Evolutionary conservation across 2,329 filamentous ascomycete genomes (phyloP).

Genomic region (Leptosphaerulina australis): DNA sequence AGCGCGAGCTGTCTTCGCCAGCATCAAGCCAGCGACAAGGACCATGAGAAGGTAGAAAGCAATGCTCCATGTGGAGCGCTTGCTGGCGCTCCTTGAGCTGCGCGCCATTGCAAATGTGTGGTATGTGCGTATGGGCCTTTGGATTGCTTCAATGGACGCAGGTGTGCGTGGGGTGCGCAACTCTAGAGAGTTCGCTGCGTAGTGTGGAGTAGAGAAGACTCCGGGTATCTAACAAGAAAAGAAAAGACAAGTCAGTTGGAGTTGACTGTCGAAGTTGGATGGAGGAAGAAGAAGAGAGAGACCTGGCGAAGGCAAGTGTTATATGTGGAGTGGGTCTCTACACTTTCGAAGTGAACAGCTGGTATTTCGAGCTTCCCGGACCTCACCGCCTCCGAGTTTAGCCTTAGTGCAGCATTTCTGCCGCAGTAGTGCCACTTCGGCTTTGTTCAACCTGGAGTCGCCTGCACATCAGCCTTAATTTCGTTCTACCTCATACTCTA

Average conservation of each 20-base stretch:
- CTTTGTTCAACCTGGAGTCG: conserved; percentile 16
- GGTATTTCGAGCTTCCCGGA: conserved; percentile 31
- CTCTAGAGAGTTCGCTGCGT: conserved; percentile 35
- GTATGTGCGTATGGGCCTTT: conserved; percentile 23
- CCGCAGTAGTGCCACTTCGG: not conserved
- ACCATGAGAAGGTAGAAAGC: conserved; percentile 91
- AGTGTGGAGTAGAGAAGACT: conserved; percentile 26
- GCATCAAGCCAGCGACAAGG: conserved; percentile 81
- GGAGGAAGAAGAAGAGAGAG: conserved; percentile 28
- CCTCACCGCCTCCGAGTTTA: conserved; percentile 27
- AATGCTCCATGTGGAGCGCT: conserved; percentile 82
- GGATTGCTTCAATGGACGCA: conserved; percentile 27
- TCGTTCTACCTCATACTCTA: conserved; percentile 34
- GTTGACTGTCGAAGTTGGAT: conserved; percentile 26
- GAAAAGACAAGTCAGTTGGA: conserved; percentile 30
- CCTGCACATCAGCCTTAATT: conserved; percentile 40
- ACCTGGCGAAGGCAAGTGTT: conserved; percentile 36
- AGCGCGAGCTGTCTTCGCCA: conserved; percentile 76
- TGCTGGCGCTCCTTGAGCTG: conserved; percentile 68
- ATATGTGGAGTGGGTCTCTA: conserved; percentile 35
- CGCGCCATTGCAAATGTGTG: conserved; percentile 60
- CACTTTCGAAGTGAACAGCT: conserved; percentile 43
- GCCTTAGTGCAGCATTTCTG: conserved; percentile 23
- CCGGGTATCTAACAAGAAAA: conserved; percentile 40
- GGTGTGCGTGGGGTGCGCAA: conserved; percentile 25